phyloP scores from a whole-genome alignment of 164 flowering plant species.

The Houttuynia cordata region DNA sequence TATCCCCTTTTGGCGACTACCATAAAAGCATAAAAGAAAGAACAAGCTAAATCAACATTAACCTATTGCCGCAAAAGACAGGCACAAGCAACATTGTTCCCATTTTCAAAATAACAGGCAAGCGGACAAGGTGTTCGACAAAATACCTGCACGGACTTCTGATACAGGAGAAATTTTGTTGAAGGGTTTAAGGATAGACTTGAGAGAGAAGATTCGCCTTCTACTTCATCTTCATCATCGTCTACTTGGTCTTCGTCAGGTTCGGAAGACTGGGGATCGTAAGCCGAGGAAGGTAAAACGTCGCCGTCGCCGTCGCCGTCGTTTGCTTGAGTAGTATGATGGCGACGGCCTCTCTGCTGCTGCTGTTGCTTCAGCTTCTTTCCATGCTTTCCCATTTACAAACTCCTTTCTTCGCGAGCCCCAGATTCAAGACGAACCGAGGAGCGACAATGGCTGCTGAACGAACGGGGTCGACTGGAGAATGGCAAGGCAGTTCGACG shows the following conservation, averaged over 20 bases:
- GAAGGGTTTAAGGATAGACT: conserved; percentile 22
- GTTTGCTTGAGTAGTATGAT: too few relatives aligned
- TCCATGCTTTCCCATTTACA: conserved; percentile 60
- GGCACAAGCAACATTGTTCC: too few relatives aligned
- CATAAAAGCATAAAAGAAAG: background rate
- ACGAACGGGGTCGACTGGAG: too few relatives aligned
- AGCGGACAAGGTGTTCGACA: background rate
- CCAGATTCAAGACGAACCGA: too few relatives aligned
- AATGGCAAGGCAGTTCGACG: too few relatives aligned
- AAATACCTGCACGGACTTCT: too few relatives aligned
- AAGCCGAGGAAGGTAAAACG: too few relatives aligned
- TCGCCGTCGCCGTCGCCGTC: too few relatives aligned
- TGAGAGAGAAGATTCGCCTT: conserved; percentile 1
- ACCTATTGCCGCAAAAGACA: background rate
- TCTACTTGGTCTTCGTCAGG: conserved; percentile 12
- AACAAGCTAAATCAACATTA: background rate
- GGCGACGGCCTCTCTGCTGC: too few relatives aligned
- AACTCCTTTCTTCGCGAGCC: too few relatives aligned
- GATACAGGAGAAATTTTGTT: conserved; percentile 73
- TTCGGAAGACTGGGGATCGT: background rate
- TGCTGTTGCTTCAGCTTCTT: conserved; percentile 42
- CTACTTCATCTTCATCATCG: conserved; percentile 20
- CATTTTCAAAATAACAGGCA: background rate
- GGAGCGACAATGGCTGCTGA: too few relatives aligned
- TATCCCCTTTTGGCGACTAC: conserved; percentile 96